Base-by-base conservation (phyloP, 257 asterid species). In the Anisodus acutangulus region DNA sequence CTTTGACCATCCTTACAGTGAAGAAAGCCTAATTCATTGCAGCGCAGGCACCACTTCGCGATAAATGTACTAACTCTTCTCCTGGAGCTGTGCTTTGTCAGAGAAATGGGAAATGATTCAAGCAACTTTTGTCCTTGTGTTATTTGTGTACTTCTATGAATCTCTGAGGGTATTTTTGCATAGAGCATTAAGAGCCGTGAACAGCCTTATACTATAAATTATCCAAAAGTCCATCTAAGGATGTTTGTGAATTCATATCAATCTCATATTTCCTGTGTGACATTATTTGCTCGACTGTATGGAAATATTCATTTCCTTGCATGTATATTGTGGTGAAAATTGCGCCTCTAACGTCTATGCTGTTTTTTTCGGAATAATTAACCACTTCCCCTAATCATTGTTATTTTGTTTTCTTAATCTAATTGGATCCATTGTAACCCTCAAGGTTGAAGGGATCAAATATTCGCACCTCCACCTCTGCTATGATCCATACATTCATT, bases 1-100 rank as follows among this genome's bases (percentile, higher is more conserved):
- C 87, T 58, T 41, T 8, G 53, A 59, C 9, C 19, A 80, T 62
- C 68, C 57, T 62, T 62, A 80, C 71, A 80, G 71, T 17, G 71
- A 80, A 1, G 57, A 57, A 51, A 76, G 63, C 47, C 26, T 74
- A 74, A 51, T 5, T 22, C 45, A 13, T 51, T 51, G 49, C 81
- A 74, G 9, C 8, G 62, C 62, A 45, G 45, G 17, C 62, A 74
- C 81, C 45, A 74, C 22, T 49, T 74, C 81, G 7, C 7, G 41
- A 11, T n/a, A 51, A 74, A 26, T 26, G 6, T 66, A 66, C 39
- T 31, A 71, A 71, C 17, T 9, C 57, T 45, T 49, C 62, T 76
- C 22, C 45, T 49, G 45, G 62, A 76, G 60, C 26, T 31, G n/a
- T 12, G n/a, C 45, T 31, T 16, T 13, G 6, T 15, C 5, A 3